Evolutionary conservation across 306 rosid genomes (phyloP).

Genomic region (Vigna nakashimae): DNA sequence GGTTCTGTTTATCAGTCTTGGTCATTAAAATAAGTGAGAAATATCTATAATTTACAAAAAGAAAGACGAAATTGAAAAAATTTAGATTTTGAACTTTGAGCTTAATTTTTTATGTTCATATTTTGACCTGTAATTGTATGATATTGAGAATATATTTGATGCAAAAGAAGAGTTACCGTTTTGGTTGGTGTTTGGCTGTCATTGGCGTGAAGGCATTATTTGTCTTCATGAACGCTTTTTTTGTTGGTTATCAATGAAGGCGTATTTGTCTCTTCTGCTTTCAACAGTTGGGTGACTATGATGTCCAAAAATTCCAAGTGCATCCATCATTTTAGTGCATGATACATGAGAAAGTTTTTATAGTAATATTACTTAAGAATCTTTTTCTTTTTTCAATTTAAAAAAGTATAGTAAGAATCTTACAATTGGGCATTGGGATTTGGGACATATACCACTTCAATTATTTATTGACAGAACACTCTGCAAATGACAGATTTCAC

Average conservation of each 20-base stretch:
- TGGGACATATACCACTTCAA: conserved; percentile 25
- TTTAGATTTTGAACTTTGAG: not conserved
- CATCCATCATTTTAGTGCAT: conserved; percentile 27
- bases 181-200: conserved; percentile 8
- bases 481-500: conserved; percentile 37
- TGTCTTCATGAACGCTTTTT: not conserved
- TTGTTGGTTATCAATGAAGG: not conserved
- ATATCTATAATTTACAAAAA: no score
- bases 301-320: not conserved
- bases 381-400: no score
- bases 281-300: conserved; percentile 3
- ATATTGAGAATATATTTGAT: not conserved
- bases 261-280: conserved; percentile 31
- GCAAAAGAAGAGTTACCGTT: not conserved
- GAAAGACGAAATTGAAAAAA: no score
- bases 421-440: conserved; percentile 13
- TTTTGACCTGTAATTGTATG: not conserved
- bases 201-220: conserved; percentile 1
- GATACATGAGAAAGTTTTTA: not conserved
- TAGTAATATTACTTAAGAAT: not conserved
- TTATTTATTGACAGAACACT: conserved; percentile 31
- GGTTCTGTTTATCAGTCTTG: no score
- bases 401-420: not conserved
- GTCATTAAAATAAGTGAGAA: no score
- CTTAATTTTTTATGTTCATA: no score